Evolutionary conservation across 2,329 filamentous ascomycete genomes (phyloP).

Genomic region (Monilinia fructicola): DNA sequence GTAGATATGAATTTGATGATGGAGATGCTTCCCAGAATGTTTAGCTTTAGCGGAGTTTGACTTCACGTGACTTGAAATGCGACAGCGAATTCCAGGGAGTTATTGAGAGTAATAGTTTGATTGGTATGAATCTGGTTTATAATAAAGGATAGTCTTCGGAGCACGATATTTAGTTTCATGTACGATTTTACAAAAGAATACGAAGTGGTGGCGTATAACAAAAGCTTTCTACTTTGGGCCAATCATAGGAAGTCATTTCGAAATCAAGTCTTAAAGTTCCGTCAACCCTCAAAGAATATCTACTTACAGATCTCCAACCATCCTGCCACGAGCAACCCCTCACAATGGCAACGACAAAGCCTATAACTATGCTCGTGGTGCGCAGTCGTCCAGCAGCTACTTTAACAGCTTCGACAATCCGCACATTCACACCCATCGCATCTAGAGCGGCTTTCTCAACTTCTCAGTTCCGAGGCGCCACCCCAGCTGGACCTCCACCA

Average conservation of each 20-base stretch:
- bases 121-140: neutral
- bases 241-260: conserved; percentile 22
- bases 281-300: conserved; percentile 25
- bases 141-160: neutral
- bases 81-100: conserved; percentile 3
- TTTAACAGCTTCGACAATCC: conserved; percentile 33
- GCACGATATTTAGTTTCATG: neutral
- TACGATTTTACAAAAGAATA: neutral
- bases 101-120: neutral
- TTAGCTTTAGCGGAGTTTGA: conserved; percentile 28
- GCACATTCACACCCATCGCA: conserved; percentile 32
- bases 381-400: conserved; percentile 38
- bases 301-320: conserved; percentile 30
- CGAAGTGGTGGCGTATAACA: conserved; percentile 15
- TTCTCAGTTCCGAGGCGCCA: conserved; percentile 47
- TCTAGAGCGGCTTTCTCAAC: conserved; percentile 38
- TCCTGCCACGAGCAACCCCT: conserved; percentile 38
- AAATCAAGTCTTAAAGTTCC: conserved; percentile 22
- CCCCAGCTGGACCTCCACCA: conserved; percentile 76
- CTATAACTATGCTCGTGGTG: conserved; percentile 42
- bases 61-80: conserved; percentile 13
- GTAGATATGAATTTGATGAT: conserved; percentile 16
- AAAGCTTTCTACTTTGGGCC: conserved; percentile 13
- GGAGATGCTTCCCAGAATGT: conserved; percentile 19
- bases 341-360: conserved; percentile 42